Base-by-base conservation (phyloP, 495 filamentous ascomycete genomes). In the Daldinia decipiens region DNA sequence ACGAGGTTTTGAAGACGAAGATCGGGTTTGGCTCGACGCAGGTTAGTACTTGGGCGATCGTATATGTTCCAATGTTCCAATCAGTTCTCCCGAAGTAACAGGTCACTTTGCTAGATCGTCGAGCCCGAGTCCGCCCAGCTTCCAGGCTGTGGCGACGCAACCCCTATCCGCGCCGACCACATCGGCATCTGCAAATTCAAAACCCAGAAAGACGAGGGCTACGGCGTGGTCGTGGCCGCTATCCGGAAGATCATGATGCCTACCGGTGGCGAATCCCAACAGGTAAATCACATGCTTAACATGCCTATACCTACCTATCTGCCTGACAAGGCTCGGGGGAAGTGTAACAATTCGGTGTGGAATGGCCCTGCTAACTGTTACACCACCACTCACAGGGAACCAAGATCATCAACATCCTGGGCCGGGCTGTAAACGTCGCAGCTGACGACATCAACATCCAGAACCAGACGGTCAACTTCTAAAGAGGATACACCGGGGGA, bases 371-470 rank as follows among this genome's bases (percentile, higher is more conserved):
- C 39, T 40, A 17, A 40, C n/a, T 1, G 1, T 17, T 40, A 15
- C 39, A 17, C 39, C 39, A 17, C 39, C 39, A 40, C n/a, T 17
- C 6, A 40, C 39, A 40, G 39, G 39, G 39, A 40, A 40, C 39
- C 39, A 40, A 40, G 39, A 40, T 40, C 2, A 40, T 40, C 39
- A 40, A 40, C n/a, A 40, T 40, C 39, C 39, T 40, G 1, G 39
- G 39, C 9, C 39, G 39, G n/a, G 39, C 39, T 1, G 39, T 40
- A 17, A 40, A 40, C 39, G 39, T 40, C n/a, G 39, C 39, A 17
- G 39, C 39, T 40, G 39, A 40, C 39, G 39, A 40, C 39, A 40
- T 40, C 39, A 40, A 40, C 39, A 40, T 40, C 39, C 39, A 40
- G 15, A 40, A 40, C 39, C 39, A 40, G n/a, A 40, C 39, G 8